Percentiles rank a stretch among this genome's conserved stretches.
Conservation (phyloP, 2,329 filamentous ascomycete genomes). For the Epicoccum sorghinum region DNA sequence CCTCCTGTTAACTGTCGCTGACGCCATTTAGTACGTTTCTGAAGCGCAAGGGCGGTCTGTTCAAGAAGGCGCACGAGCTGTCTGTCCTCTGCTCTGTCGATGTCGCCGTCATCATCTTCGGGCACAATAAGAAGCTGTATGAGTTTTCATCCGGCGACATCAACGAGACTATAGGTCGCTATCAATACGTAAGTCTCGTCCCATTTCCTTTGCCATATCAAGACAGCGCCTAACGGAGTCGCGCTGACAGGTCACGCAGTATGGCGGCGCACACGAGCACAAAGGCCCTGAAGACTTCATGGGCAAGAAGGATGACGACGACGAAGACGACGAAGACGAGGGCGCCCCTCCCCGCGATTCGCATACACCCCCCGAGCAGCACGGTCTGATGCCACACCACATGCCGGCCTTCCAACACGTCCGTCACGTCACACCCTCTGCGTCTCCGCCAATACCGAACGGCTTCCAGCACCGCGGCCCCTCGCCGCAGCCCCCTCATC, state of each 20-base stretch:
- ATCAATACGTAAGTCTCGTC: slow-evolving; percentile 78
- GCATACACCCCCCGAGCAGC: slow-evolving; percentile 63
- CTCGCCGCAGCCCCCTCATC: slow-evolving; percentile 75
- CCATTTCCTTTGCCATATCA: slow-evolving; percentile 3
- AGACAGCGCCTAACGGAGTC: slow-evolving; percentile 31
- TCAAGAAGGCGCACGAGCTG: slow-evolving; percentile 99
- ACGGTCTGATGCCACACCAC: slow-evolving; percentile 58
- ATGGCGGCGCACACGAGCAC: slow-evolving; percentile 91
- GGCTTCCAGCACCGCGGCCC: slow-evolving; percentile 73
- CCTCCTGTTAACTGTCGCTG: slow-evolving; percentile 27
- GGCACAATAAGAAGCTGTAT: slow-evolving; percentile 98
- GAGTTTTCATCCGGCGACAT: slow-evolving; percentile 96
- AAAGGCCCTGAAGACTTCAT: slow-evolving; percentile 94
- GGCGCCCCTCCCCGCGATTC: slow-evolving; percentile 75
- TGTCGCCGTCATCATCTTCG: slow-evolving; percentile 98
- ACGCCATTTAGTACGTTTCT: slow-evolving; percentile 79
- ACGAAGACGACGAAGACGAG: slow-evolving; percentile 79
- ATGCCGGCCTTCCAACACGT: slow-evolving; percentile 76
- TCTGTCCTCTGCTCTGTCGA: slow-evolving; percentile 98
- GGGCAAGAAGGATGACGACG: slow-evolving; percentile 74
- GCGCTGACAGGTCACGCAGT: slow-evolving; percentile 60
- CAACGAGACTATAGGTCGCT: slow-evolving; percentile 84
- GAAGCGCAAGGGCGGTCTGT: slow-evolving; percentile 97
- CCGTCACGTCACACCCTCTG: slow-evolving; percentile 80
- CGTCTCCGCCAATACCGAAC: slow-evolving; percentile 85